These are phyloP conservation scores for Suhomyces chickasaworum DNA, from an alignment of 1,139 yeast genomes.

Conservation along the genomic window DNA sequence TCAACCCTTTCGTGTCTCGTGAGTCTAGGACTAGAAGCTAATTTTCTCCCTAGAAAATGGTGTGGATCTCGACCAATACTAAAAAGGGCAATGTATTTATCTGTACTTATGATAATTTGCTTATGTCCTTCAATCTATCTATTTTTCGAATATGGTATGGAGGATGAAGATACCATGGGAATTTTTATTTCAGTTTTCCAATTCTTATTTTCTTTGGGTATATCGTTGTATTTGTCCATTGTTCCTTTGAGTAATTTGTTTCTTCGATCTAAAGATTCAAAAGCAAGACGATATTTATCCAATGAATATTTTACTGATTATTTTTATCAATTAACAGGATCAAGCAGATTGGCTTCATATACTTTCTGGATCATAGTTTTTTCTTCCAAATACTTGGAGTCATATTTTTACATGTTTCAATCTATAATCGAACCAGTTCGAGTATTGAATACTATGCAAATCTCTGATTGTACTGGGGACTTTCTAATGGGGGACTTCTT, in stretches of 20 bases:
- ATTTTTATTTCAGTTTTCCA: conserved; percentile 45
- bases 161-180: conserved; percentile 30
- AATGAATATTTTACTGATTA: conserved; percentile 20
- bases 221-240: conserved; percentile 47
- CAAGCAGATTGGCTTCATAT: conserved; percentile 37
- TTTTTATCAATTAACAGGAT: conserved; percentile 31
- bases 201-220: conserved; percentile 43
- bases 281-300: conserved; percentile 34
- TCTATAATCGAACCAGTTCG: conserved; percentile 80
- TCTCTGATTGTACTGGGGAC: conserved; percentile 68
- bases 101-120: conserved; percentile 49
- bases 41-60: conserved; percentile 69
- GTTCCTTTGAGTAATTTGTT: conserved; percentile 51
- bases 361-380: conserved; percentile 45
- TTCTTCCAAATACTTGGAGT: conserved; percentile 43
- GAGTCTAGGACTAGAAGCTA: conserved; percentile 64
- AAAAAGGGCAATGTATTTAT: conserved; percentile 44
- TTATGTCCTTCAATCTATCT: conserved; percentile 57
- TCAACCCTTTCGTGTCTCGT: conserved; percentile 65
- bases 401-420: conserved; percentile 52
- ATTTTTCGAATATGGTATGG: conserved; percentile 30
- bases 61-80: conserved; percentile 61
- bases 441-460: conserved; percentile 59
- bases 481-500: conserved; percentile 47
- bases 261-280: conserved; percentile 23